These are phyloP conservation scores for Candida quercuum DNA, from an alignment of 805 yeast species.

Conservation along the genomic window DNA sequence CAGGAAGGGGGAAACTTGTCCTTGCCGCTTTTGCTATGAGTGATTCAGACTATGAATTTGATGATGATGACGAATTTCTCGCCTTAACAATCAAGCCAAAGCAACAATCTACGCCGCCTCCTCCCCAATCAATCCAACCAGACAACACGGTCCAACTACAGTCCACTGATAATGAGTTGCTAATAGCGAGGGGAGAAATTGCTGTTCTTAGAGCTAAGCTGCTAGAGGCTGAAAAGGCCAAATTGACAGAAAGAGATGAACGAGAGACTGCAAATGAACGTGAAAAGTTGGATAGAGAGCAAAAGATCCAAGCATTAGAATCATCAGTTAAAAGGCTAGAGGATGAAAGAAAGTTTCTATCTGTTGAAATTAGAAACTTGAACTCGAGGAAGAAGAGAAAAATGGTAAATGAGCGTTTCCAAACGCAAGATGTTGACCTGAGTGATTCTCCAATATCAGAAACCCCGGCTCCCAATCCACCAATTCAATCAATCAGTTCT, in stretches of 20 bases:
- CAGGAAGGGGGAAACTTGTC: too few species aligned
- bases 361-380: constrained; percentile 38
- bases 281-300: constrained; percentile 22
- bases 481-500: too few species aligned
- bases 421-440: constrained; percentile 5
- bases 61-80: constrained; percentile 40
- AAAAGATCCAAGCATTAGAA: constrained; percentile 35
- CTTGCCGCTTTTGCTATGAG: not conserved
- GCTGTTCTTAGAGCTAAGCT: constrained; percentile 43
- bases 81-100: constrained; percentile 36
- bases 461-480: constrained; percentile 8
- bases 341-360: constrained; percentile 51
- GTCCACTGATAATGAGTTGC: constrained; percentile 23
- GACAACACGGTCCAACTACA: not conserved
- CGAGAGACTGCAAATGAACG: constrained; percentile 15
- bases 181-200: constrained; percentile 47
- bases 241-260: constrained; percentile 22
- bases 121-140: constrained; percentile 1
- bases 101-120: not conserved
- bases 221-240: constrained; percentile 36
- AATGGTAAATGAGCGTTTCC: constrained; percentile 4
- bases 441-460: constrained; percentile 2
- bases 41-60: constrained; percentile 23
- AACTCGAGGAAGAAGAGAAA: constrained; percentile 16
- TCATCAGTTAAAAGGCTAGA: constrained; percentile 38